These are phyloP conservation scores for Venturia carpophila DNA, from an alignment of 2,329 filamentous ascomycete species.

Conservation along the genomic window DNA sequence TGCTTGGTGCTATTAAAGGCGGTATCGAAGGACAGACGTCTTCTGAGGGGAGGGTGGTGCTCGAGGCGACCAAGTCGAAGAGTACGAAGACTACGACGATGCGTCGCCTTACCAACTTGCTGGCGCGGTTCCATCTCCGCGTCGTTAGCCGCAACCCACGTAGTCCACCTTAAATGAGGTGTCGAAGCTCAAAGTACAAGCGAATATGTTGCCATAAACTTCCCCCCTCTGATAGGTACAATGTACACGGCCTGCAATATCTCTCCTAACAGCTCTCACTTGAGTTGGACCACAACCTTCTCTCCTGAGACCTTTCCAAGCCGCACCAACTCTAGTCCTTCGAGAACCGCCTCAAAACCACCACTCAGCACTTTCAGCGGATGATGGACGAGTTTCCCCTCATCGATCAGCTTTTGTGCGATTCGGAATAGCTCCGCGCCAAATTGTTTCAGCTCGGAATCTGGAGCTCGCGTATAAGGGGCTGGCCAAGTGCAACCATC, in stretches of 20 bases:
- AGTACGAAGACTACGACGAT: not conserved
- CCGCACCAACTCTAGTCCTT: not conserved
- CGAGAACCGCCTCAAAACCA: not conserved
- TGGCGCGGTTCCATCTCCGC: too few relatives aligned
- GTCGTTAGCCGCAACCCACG: too few relatives aligned
- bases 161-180: too few relatives aligned
- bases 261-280: too few relatives aligned
- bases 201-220: too few relatives aligned
- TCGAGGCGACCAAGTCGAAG: conserved; percentile 2
- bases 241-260: too few relatives aligned
- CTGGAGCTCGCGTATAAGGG: not conserved
- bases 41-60: not conserved
- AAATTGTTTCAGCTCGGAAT: not conserved
- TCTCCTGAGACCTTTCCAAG: not conserved
- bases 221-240: too few relatives aligned
- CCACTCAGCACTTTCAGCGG: not conserved
- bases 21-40: not conserved
- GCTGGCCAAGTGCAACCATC: not conserved
- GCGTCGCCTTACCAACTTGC: too few relatives aligned
- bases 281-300: not conserved
- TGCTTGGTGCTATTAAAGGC: not conserved
- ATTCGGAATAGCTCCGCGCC: not conserved
- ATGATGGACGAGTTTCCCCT: not conserved
- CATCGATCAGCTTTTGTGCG: not conserved
- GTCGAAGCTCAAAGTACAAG: too few relatives aligned